phyloP scores from a whole-genome alignment of 192 early-diverging fungal genomes.

The Radiomyces spectabilis region DNA sequence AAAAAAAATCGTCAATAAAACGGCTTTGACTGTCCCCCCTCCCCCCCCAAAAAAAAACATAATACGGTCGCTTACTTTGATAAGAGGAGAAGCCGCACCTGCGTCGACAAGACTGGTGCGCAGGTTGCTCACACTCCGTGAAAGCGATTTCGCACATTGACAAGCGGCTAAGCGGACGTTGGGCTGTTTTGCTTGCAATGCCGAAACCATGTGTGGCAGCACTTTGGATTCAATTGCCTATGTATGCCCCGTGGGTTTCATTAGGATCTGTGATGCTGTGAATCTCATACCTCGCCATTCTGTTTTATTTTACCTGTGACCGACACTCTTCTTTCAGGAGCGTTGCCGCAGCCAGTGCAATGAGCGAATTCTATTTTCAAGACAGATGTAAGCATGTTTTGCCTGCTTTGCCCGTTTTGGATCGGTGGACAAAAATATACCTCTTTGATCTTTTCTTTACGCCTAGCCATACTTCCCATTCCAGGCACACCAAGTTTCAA shows the following conservation, averaged over 20 bases:
- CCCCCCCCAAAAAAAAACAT: too few relatives aligned
- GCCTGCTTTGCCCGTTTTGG: too few relatives aligned
- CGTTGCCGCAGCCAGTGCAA: constrained; percentile 64
- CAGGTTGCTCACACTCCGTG: constrained; percentile 65
- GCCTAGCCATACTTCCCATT: constrained; percentile 22
- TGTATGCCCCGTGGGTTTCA: too few relatives aligned
- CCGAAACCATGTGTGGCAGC: constrained; percentile 59
- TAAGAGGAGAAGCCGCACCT: constrained; percentile 59
- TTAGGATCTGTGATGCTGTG: too few relatives aligned
- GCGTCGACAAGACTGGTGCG: constrained; percentile 76
- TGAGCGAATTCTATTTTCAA: constrained; percentile 51
- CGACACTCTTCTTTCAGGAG: constrained; percentile 66
- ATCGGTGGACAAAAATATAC: constrained; percentile 21
- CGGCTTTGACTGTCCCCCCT: too few relatives aligned
- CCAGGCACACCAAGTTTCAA: constrained; percentile 18
- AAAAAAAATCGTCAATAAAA: too few relatives aligned
- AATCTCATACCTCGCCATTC: not conserved
- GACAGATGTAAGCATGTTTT: not conserved
- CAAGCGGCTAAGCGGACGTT: constrained; percentile 70
- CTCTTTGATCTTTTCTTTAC: constrained; percentile 58
- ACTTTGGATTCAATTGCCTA: constrained; percentile 71
- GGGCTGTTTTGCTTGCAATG: constrained; percentile 47
- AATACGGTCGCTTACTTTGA: constrained; percentile 49
- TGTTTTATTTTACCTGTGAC: constrained; percentile 38
- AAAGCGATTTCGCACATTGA: constrained; percentile 68